Evolutionary conservation across 768 basidiomycete species (phyloP), one percentile per base, ranked within the genome.

Genomic region (Xerocomellus intermedius): DNA sequence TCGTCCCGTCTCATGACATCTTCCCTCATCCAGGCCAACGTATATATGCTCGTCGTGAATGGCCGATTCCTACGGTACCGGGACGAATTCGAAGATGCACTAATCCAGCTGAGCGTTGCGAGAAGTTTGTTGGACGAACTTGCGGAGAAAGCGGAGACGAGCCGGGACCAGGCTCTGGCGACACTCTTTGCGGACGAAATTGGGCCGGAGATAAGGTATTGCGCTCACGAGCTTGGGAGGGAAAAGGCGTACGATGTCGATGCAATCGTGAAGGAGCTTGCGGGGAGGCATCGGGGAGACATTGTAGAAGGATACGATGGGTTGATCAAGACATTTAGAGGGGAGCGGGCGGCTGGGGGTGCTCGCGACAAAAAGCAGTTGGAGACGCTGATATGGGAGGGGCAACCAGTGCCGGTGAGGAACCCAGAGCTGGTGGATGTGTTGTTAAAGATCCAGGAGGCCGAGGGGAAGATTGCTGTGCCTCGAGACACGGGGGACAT

Each of bases 351-450:
- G 26, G 67, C 64, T 9, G 69, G 65, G 9, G 73, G 72, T 46
- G 76, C 67, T 10, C 72, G 69, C 9, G 77, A 71, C 28, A 79
- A 77, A 66, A 82, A 79, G 67, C 83, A 78, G 67, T 75, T 96
- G 52, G 74, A 74, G 48, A 73, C 79, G 48, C 72, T 94, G 35
- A 59, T 76, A 2, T 97, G 94, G 91, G 93, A 94, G 57, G 92
- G 83, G 6, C 80, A 87, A 61, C 82, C 83, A 0, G 83, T 98
- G 7, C 91, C 94, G 17, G 80, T 97, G 42, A 82, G 95, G 50
- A 94, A 89, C 64, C 92, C 93, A 0, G 94, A 98, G 71, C 75
- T 98, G 54, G 95, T 97, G 44, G 90, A 88, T 64, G 89, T 91
- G 30, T 74, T 97, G 52, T 72, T 92, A 58, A 88, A 82, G 60